Evolutionary conservation across 306 rosid species (phyloP).

Genomic region (Glycine latifolia): DNA sequence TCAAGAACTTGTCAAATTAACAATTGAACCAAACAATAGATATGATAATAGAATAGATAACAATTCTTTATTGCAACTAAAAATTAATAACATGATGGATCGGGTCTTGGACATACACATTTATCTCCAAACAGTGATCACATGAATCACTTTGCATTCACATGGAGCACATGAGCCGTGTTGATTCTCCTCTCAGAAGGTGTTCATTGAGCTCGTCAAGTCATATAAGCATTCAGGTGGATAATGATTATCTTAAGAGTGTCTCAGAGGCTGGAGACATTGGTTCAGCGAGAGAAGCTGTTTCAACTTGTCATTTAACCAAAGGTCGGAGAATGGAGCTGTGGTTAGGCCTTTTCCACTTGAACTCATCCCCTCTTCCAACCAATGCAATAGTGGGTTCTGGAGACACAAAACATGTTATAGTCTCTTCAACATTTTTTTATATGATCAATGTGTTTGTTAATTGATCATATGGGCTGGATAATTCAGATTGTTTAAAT

Average conservation of each 20-base stretch:
- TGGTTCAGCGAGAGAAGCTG: constrained; percentile 54
- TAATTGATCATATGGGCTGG: no score
- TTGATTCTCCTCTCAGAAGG: constrained; percentile 51
- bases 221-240: constrained; percentile 37
- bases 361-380: constrained; percentile 42
- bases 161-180: constrained; percentile 53
- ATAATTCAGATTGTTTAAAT: no score
- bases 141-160: not conserved
- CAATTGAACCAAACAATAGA: no score
- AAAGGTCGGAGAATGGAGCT: constrained; percentile 46
- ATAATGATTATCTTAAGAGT: constrained; percentile 51
- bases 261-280: constrained; percentile 50
- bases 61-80: no score
- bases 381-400: not conserved
- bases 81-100: no score
- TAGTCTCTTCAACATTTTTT: constrained; percentile 25
- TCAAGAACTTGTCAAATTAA: no score
- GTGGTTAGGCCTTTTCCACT: not conserved
- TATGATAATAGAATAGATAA: no score
- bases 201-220: constrained; percentile 53
- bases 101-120: no score
- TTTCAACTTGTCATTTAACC: constrained; percentile 43
- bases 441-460: not conserved
- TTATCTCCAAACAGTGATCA: no score
- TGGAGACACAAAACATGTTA: constrained; percentile 55